These are phyloP conservation scores for Sarocladium brachiariae DNA, from an alignment of 2,329 filamentous ascomycete species.

Conservation along the genomic window DNA sequence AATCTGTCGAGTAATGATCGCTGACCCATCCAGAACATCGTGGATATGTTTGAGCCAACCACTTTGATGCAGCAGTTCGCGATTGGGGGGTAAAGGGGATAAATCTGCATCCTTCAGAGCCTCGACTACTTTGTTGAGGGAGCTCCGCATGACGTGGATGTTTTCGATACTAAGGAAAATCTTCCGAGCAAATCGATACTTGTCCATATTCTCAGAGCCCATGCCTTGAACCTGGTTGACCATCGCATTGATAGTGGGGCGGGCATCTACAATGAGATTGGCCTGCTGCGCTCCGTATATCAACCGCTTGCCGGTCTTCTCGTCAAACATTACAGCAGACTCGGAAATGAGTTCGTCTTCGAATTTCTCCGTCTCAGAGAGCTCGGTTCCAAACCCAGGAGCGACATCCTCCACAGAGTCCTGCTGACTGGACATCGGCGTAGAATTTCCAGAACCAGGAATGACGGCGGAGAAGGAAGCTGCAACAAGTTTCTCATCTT, in stretches of 20 bases:
- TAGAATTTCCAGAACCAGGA: conserved; percentile 26
- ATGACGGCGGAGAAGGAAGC: conserved; percentile 66
- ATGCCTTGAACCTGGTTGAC: conserved; percentile 90
- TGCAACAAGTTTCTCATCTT: conserved; percentile 88
- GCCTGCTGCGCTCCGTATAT: conserved; percentile 89
- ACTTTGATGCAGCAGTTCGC: conserved; percentile 74
- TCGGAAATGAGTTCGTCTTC: conserved; percentile 59
- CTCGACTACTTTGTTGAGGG: conserved; percentile 79
- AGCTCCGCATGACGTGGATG: conserved; percentile 95
- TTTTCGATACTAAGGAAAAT: conserved; percentile 95
- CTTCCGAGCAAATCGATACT: conserved; percentile 88
- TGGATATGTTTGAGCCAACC: conserved; percentile 88
- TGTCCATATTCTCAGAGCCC: conserved; percentile 96
- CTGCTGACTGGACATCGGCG: conserved; percentile 39
- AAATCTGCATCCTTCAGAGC: conserved; percentile 90
- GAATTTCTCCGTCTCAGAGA: conserved; percentile 55
- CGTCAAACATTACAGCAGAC: conserved; percentile 38
- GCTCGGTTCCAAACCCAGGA: conserved; percentile 36
- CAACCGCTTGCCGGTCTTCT: conserved; percentile 53
- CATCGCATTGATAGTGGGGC: conserved; percentile 87
- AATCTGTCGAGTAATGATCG: conserved; percentile 78
- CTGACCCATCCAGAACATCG: conserved; percentile 75
- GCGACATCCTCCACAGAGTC: conserved; percentile 29
- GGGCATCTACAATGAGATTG: conserved; percentile 92
- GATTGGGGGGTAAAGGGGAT: conserved; percentile 72